phyloP scores from a whole-genome alignment of 139 green algal genomes.

The Pleodorina starrii region DNA sequence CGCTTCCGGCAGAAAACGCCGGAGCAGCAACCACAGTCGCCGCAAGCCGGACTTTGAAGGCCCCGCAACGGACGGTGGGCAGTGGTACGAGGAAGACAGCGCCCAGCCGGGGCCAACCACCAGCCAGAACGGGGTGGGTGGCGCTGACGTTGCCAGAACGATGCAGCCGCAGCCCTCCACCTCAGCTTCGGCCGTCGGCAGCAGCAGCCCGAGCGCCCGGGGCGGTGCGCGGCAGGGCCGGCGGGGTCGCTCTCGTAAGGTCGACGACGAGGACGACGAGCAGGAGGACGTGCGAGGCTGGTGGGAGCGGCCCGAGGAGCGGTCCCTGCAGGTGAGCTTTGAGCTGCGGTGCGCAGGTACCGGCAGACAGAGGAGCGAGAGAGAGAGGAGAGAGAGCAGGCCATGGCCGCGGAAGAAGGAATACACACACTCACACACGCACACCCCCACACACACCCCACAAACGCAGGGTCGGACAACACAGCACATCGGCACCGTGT shows the following conservation, averaged over 20 bases:
- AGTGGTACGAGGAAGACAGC: constrained; percentile 15
- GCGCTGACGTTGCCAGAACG: not conserved
- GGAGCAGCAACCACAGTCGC: constrained; percentile 5
- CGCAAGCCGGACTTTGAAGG: not conserved
- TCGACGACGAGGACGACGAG: constrained; percentile 1
- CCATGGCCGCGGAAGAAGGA: not conserved
- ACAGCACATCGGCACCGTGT: not conserved
- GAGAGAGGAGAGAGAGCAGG: not conserved
- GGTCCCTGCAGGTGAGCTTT: constrained; percentile 28
- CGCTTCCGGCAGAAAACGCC: not conserved
- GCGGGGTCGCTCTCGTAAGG: not conserved
- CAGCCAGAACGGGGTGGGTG: not conserved
- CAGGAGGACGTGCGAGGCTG: constrained; percentile 46
- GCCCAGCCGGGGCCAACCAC: too few species aligned
- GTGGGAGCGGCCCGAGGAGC: constrained; percentile 56
- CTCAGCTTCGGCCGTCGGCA: not conserved
- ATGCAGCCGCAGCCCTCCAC: not conserved
- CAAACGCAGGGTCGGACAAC: not conserved
- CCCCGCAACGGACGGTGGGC: not conserved
- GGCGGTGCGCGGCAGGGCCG: not conserved
- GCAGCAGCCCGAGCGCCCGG: not conserved
- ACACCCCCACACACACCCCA: not conserved
- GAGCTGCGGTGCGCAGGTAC: not conserved
- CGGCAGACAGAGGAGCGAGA: too few species aligned
- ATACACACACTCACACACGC: not conserved